These are phyloP conservation scores for Fusarium redolens DNA, from an alignment of 2,329 filamentous ascomycete genomes.

Conservation along the genomic window DNA sequence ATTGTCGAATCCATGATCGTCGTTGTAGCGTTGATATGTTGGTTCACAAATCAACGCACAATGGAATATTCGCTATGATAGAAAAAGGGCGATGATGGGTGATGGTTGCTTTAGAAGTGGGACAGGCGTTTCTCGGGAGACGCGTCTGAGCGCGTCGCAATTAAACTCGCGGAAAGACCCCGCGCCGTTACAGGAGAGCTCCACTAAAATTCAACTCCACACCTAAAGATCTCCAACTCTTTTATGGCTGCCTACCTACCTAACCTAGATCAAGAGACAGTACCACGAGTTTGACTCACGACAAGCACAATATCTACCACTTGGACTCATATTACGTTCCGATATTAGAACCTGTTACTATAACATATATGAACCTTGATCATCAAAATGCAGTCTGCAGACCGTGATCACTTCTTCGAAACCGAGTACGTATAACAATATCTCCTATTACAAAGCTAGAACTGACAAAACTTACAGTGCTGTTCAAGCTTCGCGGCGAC, in stretches of 20 bases:
- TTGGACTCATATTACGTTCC: background rate
- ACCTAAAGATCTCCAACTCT: constrained; percentile 15
- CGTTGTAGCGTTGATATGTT: background rate
- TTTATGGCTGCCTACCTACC: constrained; percentile 22
- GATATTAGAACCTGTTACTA: too few relatives aligned
- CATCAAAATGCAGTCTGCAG: constrained; percentile 71
- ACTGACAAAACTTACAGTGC: constrained; percentile 53
- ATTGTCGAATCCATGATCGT: constrained; percentile 50
- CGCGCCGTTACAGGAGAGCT: constrained; percentile 35
- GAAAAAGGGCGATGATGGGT: constrained; percentile 10
- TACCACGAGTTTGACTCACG: background rate
- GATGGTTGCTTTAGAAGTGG: constrained; percentile 19
- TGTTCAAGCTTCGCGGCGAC: constrained; percentile 58
- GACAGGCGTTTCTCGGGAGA: constrained; percentile 44
- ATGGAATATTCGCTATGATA: constrained; percentile 3
- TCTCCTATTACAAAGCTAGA: background rate
- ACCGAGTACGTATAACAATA: constrained; percentile 73
- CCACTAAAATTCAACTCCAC: constrained; percentile 35
- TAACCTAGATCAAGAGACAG: constrained; percentile 23
- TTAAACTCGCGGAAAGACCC: constrained; percentile 50
- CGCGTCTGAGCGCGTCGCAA: constrained; percentile 57
- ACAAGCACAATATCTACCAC: background rate
- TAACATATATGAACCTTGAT: background rate
- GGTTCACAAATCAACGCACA: constrained; percentile 11
- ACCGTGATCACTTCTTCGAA: constrained; percentile 90